These are phyloP conservation scores for Micromonas pusilla DNA, from an alignment of 139 green algal genomes.

Conservation along the genomic window DNA sequence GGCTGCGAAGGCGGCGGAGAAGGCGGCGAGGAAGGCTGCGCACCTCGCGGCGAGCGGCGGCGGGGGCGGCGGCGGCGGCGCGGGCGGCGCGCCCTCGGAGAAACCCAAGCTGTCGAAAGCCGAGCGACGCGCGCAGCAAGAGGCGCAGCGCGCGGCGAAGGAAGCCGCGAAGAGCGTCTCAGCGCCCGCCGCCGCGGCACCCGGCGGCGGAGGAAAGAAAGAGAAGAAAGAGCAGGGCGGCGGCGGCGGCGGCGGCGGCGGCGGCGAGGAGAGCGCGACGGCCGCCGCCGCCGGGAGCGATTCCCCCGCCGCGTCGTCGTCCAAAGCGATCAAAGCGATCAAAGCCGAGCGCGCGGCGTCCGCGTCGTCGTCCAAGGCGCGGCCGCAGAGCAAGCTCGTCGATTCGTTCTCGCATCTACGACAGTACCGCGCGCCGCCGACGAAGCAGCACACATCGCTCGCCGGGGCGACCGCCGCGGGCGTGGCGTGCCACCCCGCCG, in stretches of 20 bases:
- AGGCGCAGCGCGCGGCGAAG: conserved; percentile 72
- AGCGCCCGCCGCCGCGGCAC: neutral
- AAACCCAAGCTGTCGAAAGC: conserved; percentile 56
- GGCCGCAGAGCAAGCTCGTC: too few species aligned
- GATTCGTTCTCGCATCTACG: too few species aligned
- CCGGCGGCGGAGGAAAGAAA: neutral
- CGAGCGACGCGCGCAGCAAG: conserved; percentile 72
- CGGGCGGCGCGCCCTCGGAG: neutral
- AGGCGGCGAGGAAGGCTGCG: neutral
- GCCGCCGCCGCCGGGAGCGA: neutral
- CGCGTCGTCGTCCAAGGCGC: too few species aligned
- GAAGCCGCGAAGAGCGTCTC: conserved; percentile 45
- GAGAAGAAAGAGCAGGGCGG: neutral
- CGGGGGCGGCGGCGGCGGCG: too few species aligned
- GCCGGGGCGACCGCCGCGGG: conserved; percentile 26
- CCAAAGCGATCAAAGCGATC: too few species aligned
- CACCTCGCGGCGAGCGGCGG: neutral
- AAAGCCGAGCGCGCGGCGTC: too few species aligned
- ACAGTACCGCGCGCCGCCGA: neutral
- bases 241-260: neutral
- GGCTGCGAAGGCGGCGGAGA: neutral
- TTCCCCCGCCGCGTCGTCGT: too few species aligned
- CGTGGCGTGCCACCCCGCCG: conserved; percentile 51
- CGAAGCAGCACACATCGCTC: conserved; percentile 41
- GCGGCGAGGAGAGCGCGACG: neutral